Evolutionary conservation across 768 basidiomycete species (phyloP).

Genomic region (Pleurotus platypus): DNA sequence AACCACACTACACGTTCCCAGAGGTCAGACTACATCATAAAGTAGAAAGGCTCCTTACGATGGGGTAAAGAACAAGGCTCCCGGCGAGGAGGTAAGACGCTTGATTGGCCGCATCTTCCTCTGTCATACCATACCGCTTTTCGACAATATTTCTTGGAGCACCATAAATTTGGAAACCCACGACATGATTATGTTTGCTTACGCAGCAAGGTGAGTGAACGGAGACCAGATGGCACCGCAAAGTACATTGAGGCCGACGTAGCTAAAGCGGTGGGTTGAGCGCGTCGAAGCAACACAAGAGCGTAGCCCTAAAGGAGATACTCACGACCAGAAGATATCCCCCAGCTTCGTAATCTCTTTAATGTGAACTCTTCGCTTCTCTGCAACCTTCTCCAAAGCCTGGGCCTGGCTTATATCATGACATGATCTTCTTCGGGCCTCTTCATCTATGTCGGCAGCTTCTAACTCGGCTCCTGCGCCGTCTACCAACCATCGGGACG

Average conservation of each 20-base stretch:
- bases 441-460: constrained; percentile 54
- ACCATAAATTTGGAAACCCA: constrained; percentile 1
- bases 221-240: constrained; percentile 79
- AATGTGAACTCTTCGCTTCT: constrained; percentile 59
- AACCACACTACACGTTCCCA: constrained; percentile 48
- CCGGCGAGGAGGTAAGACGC: constrained; percentile 74
- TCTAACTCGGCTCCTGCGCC: constrained; percentile 63
- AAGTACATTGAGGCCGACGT: constrained; percentile 70
- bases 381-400: constrained; percentile 62
- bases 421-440: constrained; percentile 43
- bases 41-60: constrained; percentile 36
- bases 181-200: constrained; percentile 19
- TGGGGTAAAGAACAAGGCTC: constrained; percentile 65
- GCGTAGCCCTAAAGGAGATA: constrained; percentile 1
- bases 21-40: not conserved
- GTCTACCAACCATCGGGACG: constrained; percentile 61
- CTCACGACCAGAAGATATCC: constrained; percentile 77
- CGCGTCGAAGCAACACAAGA: constrained; percentile 4
- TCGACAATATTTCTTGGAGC: constrained; percentile 65
- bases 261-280: constrained; percentile 33
- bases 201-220: constrained; percentile 76
- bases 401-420: constrained; percentile 52
- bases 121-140: constrained; percentile 56
- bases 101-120: constrained; percentile 55
- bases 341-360: constrained; percentile 62